phyloP scores from a whole-genome alignment of 2,329 filamentous ascomycete genomes.

The Cercospora sp. region DNA sequence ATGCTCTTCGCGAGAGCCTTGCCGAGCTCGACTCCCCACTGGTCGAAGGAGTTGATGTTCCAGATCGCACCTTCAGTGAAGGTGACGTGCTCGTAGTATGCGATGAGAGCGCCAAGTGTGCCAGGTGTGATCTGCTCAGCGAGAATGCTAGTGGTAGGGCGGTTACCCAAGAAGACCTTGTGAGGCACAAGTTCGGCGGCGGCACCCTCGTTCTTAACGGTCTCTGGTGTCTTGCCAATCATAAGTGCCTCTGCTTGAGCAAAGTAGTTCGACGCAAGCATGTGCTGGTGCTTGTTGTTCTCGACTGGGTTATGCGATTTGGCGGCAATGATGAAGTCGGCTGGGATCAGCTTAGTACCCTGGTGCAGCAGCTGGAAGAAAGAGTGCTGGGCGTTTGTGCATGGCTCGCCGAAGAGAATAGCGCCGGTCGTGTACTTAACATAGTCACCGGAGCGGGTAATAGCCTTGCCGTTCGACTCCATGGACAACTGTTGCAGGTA shows the following conservation, averaged over 20 bases:
- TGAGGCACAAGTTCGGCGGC: constrained; percentile 81
- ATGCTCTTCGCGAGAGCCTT: constrained; percentile 83
- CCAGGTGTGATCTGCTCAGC: constrained; percentile 91
- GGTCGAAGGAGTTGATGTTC: constrained; percentile 99
- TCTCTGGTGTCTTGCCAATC: constrained; percentile 82
- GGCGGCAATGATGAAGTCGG: constrained; percentile 95
- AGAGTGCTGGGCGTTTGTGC: constrained; percentile 98
- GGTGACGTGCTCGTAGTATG: constrained; percentile 98
- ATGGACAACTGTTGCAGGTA: constrained; percentile 99
- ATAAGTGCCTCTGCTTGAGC: constrained; percentile 82
- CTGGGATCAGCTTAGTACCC: constrained; percentile 96
- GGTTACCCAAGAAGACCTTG: constrained; percentile 98
- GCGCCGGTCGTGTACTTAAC: constrained; percentile 97
- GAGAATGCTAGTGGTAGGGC: constrained; percentile 92
- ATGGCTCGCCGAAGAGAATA: constrained; percentile 95
- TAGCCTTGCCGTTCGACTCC: constrained; percentile 98
- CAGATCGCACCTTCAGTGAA: constrained; percentile 97
- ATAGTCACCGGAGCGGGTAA: constrained; percentile 81
- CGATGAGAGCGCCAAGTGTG: constrained; percentile 90
- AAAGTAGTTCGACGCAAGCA: constrained; percentile 90
- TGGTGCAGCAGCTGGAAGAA: constrained; percentile 99
- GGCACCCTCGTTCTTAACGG: constrained; percentile 74
- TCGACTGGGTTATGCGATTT: constrained; percentile 96
- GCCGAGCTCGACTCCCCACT: constrained; percentile 98
- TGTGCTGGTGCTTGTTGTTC: constrained; percentile 92